Conservation (phyloP, 768 basidiomycete species). For the Rhodosporidiobolus sp. region DNA sequence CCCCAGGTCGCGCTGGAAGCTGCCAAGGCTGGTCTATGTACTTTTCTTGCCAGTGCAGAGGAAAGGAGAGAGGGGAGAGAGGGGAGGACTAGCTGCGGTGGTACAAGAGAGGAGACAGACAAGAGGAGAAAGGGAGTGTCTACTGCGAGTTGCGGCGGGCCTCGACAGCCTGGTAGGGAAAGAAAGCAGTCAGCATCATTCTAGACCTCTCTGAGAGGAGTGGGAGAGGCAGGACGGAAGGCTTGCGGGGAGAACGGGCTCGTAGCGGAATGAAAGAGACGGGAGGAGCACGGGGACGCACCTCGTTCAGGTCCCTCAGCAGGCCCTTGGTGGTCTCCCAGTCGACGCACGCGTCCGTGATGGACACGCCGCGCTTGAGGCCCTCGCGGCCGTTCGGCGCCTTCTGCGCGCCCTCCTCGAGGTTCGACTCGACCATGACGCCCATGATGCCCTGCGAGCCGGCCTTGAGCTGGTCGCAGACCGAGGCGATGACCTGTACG, state of each 20-base stretch:
- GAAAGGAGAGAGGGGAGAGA: too few relatives aligned
- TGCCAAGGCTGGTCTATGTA: too few relatives aligned
- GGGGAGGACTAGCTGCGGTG: too few relatives aligned
- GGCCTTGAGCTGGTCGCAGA: constrained; percentile 68
- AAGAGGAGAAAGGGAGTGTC: too few relatives aligned
- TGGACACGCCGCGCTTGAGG: constrained; percentile 57
- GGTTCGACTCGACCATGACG: constrained; percentile 95
- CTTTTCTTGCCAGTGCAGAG: too few relatives aligned
- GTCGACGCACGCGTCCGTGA: constrained; percentile 88
- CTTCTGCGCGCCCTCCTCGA: constrained; percentile 85
- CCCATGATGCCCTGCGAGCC: constrained; percentile 74
- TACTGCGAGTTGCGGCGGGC: constrained; percentile 19
- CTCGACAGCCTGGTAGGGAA: constrained; percentile 11
- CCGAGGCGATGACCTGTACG: constrained; percentile 62
- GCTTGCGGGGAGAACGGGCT: not conserved
- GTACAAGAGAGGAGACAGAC: too few relatives aligned
- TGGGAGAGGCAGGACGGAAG: too few relatives aligned
- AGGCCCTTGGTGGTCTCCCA: constrained; percentile 75
- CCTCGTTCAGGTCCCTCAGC: constrained; percentile 57
- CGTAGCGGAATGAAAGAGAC: too few relatives aligned
- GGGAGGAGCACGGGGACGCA: not conserved
- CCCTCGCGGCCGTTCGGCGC: constrained; percentile 58
- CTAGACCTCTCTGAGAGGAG: not conserved
- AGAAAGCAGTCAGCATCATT: not conserved
- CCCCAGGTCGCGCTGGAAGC: too few relatives aligned